A percentile compares a stretch with the other conserved stretches of the same genome.
Conservation (phyloP, 306 rosid species). For the Trifolium dubium region DNA sequence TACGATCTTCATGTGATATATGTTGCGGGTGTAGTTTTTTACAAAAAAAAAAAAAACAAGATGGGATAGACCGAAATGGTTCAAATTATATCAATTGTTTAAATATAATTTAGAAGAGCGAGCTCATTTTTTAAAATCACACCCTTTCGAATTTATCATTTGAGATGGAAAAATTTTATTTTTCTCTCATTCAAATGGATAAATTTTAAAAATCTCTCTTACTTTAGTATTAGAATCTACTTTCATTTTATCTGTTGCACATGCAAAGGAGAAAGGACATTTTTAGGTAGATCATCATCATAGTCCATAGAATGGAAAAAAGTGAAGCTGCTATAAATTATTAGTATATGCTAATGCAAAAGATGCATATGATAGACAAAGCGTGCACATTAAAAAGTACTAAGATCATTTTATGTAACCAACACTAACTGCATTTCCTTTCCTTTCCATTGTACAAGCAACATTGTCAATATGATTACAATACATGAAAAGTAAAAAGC, state of each 20-base stretch:
- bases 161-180: too few species aligned
- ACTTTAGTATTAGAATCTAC: neutral
- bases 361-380: neutral
- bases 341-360: neutral
- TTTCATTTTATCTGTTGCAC: neutral
- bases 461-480: slow-evolving; percentile 21
- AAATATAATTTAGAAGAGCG: too few species aligned
- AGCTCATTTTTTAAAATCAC: too few species aligned
- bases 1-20: too few species aligned
- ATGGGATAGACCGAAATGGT: too few species aligned
- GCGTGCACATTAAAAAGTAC: slow-evolving; percentile 38
- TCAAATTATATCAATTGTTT: neutral
- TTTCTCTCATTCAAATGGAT: too few species aligned
- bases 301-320: neutral
- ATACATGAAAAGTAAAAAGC: slow-evolving; percentile 35
- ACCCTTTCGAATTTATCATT: too few species aligned
- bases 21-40: too few species aligned
- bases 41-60: too few species aligned
- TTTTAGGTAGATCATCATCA: neutral
- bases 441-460: slow-evolving; percentile 34
- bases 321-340: neutral
- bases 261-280: neutral
- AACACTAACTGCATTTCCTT: slow-evolving; percentile 36
- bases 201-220: too few species aligned
- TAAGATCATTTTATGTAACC: slow-evolving; percentile 32